These are phyloP conservation scores for Pleurotus giganteus DNA, from an alignment of 768 basidiomycete genomes.

Conservation along the genomic window DNA sequence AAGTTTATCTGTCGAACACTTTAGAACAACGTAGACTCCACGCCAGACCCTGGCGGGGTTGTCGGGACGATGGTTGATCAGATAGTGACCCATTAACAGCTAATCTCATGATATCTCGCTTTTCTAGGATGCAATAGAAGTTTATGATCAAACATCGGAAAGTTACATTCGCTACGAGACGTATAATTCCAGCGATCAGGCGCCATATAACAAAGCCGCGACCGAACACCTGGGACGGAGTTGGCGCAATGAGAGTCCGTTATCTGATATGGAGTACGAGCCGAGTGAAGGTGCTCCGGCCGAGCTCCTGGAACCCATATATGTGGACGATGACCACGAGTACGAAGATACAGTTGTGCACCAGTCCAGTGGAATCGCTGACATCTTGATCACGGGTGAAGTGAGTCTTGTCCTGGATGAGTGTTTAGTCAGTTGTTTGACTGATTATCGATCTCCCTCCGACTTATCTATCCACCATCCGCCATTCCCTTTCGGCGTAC, in stretches of 20 bases:
- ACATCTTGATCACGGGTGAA: conserved; percentile 52
- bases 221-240: conserved; percentile 26
- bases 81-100: not conserved
- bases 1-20: conserved; percentile 13
- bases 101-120: not conserved
- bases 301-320: conserved; percentile 10
- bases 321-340: conserved; percentile 36
- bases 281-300: conserved; percentile 9
- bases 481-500: not conserved
- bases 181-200: conserved; percentile 34
- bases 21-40: too few species aligned
- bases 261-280: conserved; percentile 24
- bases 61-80: too few species aligned
- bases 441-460: not conserved
- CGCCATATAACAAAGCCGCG: conserved; percentile 34
- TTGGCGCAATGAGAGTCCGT: conserved; percentile 31
- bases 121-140: conserved; percentile 37
- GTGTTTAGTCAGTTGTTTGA: not conserved
- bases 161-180: conserved; percentile 44
- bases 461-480: not conserved
- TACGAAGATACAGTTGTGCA: conserved; percentile 37
- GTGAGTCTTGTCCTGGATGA: conserved; percentile 23
- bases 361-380: conserved; percentile 39
- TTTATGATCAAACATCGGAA: conserved; percentile 38
- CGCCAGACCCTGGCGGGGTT: too few species aligned